Evolutionary conservation across 169 alveolate species (phyloP).

Genomic region (Plasmodium cynomolgi): DNA sequence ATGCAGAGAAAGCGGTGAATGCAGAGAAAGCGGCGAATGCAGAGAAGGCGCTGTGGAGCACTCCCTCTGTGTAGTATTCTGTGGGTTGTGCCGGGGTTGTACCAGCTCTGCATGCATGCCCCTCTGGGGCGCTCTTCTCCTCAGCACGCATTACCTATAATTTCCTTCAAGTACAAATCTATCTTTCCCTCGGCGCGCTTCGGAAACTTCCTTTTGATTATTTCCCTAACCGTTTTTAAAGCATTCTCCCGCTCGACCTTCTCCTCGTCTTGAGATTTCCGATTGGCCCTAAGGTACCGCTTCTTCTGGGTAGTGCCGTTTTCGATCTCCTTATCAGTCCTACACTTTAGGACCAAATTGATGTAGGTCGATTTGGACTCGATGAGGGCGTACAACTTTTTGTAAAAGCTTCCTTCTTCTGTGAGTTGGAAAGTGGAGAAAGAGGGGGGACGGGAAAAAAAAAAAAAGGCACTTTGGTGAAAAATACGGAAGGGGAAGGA

Average conservation of each 20-base stretch:
- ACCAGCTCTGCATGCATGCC: background rate
- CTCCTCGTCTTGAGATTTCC: background rate
- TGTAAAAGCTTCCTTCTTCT: constrained; percentile 65
- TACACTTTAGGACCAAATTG: constrained; percentile 23
- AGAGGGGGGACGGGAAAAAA: background rate
- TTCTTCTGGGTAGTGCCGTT: background rate
- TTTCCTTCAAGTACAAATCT: constrained; percentile 51
- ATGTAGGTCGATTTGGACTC: constrained; percentile 43
- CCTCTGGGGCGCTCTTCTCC: background rate
- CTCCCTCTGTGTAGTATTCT: background rate
- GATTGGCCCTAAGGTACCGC: background rate
- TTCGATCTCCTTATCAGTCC: background rate
- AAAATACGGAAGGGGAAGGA: background rate
- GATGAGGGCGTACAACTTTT: constrained; percentile 45
- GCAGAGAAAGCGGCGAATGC: background rate
- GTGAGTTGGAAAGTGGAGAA: background rate
- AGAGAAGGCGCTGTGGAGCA: background rate
- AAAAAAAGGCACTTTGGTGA: background rate
- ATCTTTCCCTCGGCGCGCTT: constrained; percentile 32
- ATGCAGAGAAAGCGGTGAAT: background rate
- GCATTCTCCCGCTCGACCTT: constrained; percentile 28
- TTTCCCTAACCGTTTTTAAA: constrained; percentile 24
- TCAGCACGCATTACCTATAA: constrained; percentile 21
- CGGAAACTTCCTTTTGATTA: constrained; percentile 40
- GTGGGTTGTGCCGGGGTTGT: background rate